Evolutionary conservation across 2,329 filamentous ascomycete genomes (phyloP).

Genomic region (Colletotrichum tofieldiae): DNA sequence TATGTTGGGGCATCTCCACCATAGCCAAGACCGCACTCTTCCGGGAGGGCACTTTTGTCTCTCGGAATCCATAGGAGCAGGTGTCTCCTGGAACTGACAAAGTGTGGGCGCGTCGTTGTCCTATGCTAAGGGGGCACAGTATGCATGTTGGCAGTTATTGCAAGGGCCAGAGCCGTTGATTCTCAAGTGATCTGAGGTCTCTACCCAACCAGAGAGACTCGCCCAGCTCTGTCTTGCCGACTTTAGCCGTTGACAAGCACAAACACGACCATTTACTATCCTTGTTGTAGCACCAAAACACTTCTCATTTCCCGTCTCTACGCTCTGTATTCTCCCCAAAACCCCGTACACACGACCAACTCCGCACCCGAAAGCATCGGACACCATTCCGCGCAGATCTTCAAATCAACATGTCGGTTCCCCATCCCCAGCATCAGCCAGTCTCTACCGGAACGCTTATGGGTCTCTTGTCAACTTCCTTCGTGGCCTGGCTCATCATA

Average conservation of each 20-base stretch:
- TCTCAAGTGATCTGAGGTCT: neutral
- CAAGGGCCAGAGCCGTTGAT: neutral
- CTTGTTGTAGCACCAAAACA: neutral
- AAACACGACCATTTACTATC: neutral
- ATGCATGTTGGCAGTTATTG: neutral
- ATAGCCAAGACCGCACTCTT: neutral
- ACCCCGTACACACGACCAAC: neutral
- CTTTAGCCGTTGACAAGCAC: neutral
- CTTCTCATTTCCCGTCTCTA: neutral
- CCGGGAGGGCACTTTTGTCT: neutral
- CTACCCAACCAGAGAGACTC: neutral
- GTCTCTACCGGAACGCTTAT: neutral
- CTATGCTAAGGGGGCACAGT: neutral
- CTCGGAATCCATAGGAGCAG: neutral
- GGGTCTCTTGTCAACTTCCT: neutral
- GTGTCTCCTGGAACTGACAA: too few species aligned
- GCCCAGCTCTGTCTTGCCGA: neutral
- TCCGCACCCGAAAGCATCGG: neutral
- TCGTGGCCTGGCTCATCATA: neutral
- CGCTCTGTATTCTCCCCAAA: neutral
- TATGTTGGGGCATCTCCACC: neutral
- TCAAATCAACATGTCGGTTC: neutral
- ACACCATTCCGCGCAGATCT: neutral
- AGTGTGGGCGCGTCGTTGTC: too few species aligned
- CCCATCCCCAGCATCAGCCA: neutral